Percentiles rank a stretch among this genome's conserved stretches.
phyloP scores from a whole-genome alignment of 225 moss, liverwort and hornwort species.

The Bryoerythrophyllum caledonicum region DNA sequence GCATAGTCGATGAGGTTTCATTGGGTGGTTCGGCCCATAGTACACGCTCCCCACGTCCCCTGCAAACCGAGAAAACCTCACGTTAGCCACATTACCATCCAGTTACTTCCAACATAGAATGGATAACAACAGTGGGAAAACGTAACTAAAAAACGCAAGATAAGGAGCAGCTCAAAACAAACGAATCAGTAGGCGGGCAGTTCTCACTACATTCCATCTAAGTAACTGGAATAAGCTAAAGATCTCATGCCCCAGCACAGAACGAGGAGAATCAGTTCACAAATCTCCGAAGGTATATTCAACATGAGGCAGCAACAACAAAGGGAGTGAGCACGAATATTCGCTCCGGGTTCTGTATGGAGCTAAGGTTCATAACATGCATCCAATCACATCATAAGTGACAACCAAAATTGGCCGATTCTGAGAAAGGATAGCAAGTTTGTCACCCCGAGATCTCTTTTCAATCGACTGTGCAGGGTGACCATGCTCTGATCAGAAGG shows the following conservation, averaged over 20 bases:
- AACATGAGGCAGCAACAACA: not conserved
- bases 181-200: not conserved
- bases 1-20: slow-evolving; percentile 98
- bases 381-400: not conserved
- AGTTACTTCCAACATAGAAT: not conserved
- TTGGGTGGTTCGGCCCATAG: slow-evolving; percentile 97
- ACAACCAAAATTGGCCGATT: not conserved
- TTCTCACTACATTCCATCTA: not conserved
- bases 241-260: not conserved
- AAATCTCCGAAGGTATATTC: not conserved
- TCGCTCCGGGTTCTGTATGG: not conserved
- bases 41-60: slow-evolving; percentile 97
- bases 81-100: slow-evolving; percentile 2
- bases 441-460: too few species aligned
- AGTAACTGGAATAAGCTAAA: not conserved
- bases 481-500: not conserved
- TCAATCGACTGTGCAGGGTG: not conserved
- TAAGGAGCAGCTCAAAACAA: not conserved
- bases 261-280: not conserved
- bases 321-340: not conserved
- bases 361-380: not conserved
- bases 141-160: not conserved
- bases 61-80: slow-evolving; percentile 26
- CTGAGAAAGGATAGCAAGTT: not conserved
- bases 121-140: not conserved